Percentiles rank a stretch among this genome's conserved stretches.
Evolutionary conservation across 2,329 filamentous ascomycete genomes (phyloP).

Genomic region (Cyphellophora europaea): DNA sequence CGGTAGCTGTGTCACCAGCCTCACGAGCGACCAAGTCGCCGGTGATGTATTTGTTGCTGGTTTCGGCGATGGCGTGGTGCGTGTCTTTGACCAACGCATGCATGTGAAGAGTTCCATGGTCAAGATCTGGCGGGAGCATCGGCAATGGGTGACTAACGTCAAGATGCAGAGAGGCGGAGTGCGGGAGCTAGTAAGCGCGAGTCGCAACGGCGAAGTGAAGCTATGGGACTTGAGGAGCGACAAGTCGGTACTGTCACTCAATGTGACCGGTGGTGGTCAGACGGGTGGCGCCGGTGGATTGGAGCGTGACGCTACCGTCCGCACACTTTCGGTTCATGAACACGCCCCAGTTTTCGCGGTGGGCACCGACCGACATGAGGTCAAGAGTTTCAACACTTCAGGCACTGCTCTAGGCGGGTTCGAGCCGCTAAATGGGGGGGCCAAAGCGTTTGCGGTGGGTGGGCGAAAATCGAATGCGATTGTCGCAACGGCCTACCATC

Average conservation of each 20-base stretch:
- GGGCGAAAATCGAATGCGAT: slow-evolving; percentile 68
- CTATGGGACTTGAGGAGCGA: slow-evolving; percentile 95
- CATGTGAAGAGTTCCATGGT: slow-evolving; percentile 86
- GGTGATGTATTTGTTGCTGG: slow-evolving; percentile 93
- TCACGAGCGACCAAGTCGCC: slow-evolving; percentile 96
- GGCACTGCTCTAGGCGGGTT: slow-evolving; percentile 70
- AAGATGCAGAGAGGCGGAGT: slow-evolving; percentile 95
- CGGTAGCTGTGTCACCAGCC: slow-evolving; percentile 86
- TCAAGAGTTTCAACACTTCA: slow-evolving; percentile 88
- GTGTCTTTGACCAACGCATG: slow-evolving; percentile 84
- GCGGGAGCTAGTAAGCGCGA: slow-evolving; percentile 81
- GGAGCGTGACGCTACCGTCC: slow-evolving; percentile 39
- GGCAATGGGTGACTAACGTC: slow-evolving; percentile 90
- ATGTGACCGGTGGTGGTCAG: slow-evolving; percentile 4
- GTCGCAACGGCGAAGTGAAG: slow-evolving; percentile 84
- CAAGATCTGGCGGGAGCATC: slow-evolving; percentile 91
- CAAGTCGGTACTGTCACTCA: slow-evolving; percentile 13
- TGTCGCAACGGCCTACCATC: slow-evolving; percentile 85
- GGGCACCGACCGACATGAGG: slow-evolving; percentile 75
- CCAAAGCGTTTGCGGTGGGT: slow-evolving; percentile 13
- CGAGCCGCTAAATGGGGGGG: slow-evolving; percentile 38
- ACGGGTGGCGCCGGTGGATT: slow-evolving; percentile 1
- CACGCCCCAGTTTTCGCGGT: slow-evolving; percentile 92
- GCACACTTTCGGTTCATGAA: slow-evolving; percentile 86
- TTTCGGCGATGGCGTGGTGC: slow-evolving; percentile 88